phyloP scores from a whole-genome alignment of 768 basidiomycete genomes.

The Amanita rubescens region DNA sequence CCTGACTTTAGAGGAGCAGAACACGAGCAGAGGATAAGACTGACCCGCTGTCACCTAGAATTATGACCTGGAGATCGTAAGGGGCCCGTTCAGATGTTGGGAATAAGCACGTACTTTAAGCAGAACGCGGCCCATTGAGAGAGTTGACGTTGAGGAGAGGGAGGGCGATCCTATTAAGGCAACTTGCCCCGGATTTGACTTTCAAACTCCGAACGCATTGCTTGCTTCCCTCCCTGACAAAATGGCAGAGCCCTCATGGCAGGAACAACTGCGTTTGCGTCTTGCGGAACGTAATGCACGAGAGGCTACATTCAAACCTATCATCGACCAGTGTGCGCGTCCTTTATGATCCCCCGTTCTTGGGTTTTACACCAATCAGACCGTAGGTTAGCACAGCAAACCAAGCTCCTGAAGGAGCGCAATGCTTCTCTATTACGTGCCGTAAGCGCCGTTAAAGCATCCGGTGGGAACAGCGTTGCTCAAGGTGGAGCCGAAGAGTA shows the following conservation, averaged over 20 bases:
- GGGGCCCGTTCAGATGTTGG: neutral
- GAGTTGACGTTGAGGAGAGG: conserved; percentile 12
- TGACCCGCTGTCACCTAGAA: conserved; percentile 95
- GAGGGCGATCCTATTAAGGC: conserved; percentile 7
- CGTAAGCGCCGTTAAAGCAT: conserved; percentile 63
- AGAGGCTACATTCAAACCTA: conserved; percentile 71
- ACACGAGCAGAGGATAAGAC: conserved; percentile 22
- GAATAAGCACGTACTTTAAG: conserved; percentile 53
- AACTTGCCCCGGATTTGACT: conserved; percentile 19
- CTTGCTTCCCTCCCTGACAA: conserved; percentile 11
- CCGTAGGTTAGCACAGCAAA: conserved; percentile 86
- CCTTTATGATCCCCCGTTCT: conserved; percentile 12
- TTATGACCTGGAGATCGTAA: conserved; percentile 70
- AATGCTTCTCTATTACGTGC: conserved; percentile 85
- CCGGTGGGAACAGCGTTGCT: conserved; percentile 47
- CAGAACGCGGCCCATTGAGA: conserved; percentile 81
- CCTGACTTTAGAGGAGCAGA: conserved; percentile 5
- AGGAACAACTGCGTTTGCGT: conserved; percentile 71
- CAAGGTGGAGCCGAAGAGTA: conserved; percentile 69
- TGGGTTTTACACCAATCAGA: conserved; percentile 38
- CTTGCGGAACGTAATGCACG: conserved; percentile 78
- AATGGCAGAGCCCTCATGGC: conserved; percentile 84
- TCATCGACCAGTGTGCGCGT: conserved; percentile 88
- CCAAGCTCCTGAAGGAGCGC: conserved; percentile 85
- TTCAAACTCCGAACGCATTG: conserved; percentile 34